Percentiles rank a stretch among this genome's conserved stretches.
These are phyloP conservation scores for Solanum clarkiae DNA, from an alignment of 257 asterid species.

Conservation along the genomic window DNA sequence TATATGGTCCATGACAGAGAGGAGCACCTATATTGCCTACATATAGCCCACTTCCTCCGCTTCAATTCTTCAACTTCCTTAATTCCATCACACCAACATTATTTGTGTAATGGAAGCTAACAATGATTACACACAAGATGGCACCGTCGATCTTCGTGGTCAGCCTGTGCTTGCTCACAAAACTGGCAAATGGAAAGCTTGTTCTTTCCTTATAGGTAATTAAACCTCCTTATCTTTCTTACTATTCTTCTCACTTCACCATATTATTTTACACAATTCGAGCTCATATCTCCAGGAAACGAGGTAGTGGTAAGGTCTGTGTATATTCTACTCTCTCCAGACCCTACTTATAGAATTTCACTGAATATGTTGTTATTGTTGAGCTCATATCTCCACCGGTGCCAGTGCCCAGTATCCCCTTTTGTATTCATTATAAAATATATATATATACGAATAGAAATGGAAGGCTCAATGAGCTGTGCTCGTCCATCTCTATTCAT, in stretches of 20 bases:
- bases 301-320: too few species aligned
- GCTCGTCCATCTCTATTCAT: too few species aligned
- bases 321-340: too few species aligned
- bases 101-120: conserved; percentile 37
- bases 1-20: background rate
- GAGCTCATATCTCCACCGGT: too few species aligned
- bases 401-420: too few species aligned
- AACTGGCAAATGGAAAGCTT: conserved; percentile 93
- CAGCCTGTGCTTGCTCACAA: conserved; percentile 44
- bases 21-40: background rate
- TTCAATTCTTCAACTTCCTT: conserved; percentile 1
- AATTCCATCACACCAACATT: background rate
- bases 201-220: conserved; percentile 71
- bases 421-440: too few species aligned
- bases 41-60: background rate
- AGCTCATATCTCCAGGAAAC: too few species aligned
- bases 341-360: too few species aligned
- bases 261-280: too few species aligned
- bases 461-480: too few species aligned
- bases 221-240: background rate
- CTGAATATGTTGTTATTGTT: too few species aligned
- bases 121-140: conserved; percentile 55
- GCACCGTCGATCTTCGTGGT: conserved; percentile 74
- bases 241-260: background rate
- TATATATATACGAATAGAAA: too few species aligned